Percentiles rank a stretch among this genome's conserved stretches.
Conservation (phyloP, 345 rosid species). For the Eucalyptus decipiens region DNA sequence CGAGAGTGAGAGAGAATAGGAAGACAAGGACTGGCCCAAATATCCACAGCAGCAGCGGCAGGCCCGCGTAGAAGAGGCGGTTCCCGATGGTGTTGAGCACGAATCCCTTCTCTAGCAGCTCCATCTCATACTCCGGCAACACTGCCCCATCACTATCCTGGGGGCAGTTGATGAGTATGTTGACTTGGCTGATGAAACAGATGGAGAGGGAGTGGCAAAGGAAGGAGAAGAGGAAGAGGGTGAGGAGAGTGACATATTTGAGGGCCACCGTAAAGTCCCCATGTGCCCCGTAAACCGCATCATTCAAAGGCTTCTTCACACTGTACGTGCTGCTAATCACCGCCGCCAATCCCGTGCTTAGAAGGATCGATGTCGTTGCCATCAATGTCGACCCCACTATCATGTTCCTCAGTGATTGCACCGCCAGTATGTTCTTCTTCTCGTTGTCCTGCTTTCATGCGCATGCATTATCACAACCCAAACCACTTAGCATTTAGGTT, state of each 20-base stretch:
- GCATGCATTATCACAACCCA: neutral
- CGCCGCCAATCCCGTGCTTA: constrained; percentile 74
- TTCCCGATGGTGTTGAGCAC: constrained; percentile 68
- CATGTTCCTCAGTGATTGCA: constrained; percentile 70
- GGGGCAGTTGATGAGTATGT: constrained; percentile 66
- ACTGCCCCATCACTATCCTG: constrained; percentile 5
- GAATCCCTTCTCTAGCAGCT: constrained; percentile 64
- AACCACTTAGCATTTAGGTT: neutral
- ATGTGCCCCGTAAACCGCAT: constrained; percentile 62
- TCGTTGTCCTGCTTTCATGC: constrained; percentile 61
- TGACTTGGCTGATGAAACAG: constrained; percentile 70
- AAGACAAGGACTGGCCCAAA: constrained; percentile 85
- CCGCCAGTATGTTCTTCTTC: constrained; percentile 81
- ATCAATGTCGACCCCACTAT: constrained; percentile 96
- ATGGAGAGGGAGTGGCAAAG: constrained; percentile 77
- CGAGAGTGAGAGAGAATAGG: constrained; percentile 40
- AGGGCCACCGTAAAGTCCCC: constrained; percentile 82
- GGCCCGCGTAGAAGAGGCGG: constrained; percentile 63
- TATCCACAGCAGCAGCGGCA: constrained; percentile 82
- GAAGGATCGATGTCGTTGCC: constrained; percentile 91
- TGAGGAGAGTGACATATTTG: constrained; percentile 65
- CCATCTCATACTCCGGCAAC: constrained; percentile 36
- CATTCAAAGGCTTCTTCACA: constrained; percentile 71
- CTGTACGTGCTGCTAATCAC: constrained; percentile 90
- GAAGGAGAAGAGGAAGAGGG: constrained; percentile 71